A percentile compares a stretch with the other conserved stretches of the same genome.
These are phyloP conservation scores for Poa annua DNA, from an alignment of 176 grass and related monocot species.

Conservation along the genomic window DNA sequence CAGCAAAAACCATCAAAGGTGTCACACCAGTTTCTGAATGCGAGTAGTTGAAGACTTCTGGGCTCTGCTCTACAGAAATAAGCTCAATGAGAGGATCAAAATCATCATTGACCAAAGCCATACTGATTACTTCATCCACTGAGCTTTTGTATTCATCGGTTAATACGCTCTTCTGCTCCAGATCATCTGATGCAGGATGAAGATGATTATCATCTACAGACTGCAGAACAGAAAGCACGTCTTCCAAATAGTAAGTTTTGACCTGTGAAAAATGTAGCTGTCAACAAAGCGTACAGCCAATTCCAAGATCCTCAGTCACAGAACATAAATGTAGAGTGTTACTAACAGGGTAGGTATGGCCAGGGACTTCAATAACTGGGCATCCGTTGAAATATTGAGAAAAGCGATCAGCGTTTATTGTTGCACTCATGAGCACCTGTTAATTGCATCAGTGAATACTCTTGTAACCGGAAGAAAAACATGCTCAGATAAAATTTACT, in stretches of 20 bases:
- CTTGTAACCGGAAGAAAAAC: neutral
- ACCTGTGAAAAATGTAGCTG: slow-evolving; percentile 58
- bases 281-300: slow-evolving; percentile 26
- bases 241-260: slow-evolving; percentile 94
- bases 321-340: slow-evolving; percentile 31
- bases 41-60: slow-evolving; percentile 76
- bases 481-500: slow-evolving; percentile 22
- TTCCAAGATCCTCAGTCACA: slow-evolving; percentile 20
- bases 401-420: slow-evolving; percentile 85
- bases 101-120: slow-evolving; percentile 85
- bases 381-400: slow-evolving; percentile 94
- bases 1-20: slow-evolving; percentile 92
- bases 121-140: slow-evolving; percentile 88
- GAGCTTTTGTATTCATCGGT: slow-evolving; percentile 70
- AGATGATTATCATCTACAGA: slow-evolving; percentile 71
- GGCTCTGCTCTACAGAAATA: slow-evolving; percentile 75
- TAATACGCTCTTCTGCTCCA: slow-evolving; percentile 48
- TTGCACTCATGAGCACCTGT: slow-evolving; percentile 98
- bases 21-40: slow-evolving; percentile 87
- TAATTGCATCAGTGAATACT: slow-evolving; percentile 47
- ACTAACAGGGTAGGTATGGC: slow-evolving; percentile 94
- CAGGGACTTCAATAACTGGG: slow-evolving; percentile 89
- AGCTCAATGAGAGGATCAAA: slow-evolving; percentile 89
- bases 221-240: slow-evolving; percentile 85
- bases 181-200: slow-evolving; percentile 40